These are phyloP conservation scores for Phytophthora ohioensis DNA, from an alignment of 352 stramenopile species.

Conservation along the genomic window DNA sequence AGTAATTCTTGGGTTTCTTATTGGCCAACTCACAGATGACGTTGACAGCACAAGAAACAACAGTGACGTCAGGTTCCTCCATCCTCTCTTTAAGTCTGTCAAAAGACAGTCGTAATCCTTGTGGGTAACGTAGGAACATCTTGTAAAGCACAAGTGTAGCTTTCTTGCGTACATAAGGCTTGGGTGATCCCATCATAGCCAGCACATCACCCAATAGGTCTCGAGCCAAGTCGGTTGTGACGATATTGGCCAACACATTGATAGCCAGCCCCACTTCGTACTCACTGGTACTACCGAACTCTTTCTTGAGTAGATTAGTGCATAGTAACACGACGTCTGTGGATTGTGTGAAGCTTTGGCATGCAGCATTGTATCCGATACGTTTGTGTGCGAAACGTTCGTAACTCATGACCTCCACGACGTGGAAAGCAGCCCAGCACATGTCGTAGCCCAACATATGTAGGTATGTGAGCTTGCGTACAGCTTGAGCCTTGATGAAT, in stretches of 20 bases:
- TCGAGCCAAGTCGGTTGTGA: slow-evolving; percentile 95
- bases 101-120: slow-evolving; percentile 98
- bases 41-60: slow-evolving; percentile 98
- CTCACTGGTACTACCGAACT: slow-evolving; percentile 91
- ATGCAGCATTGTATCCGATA: slow-evolving; percentile 96
- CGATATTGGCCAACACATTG: slow-evolving; percentile 99
- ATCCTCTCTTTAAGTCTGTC: slow-evolving; percentile 97
- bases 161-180: slow-evolving; percentile 99
- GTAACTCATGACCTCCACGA: slow-evolving; percentile 98
- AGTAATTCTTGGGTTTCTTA: slow-evolving; percentile 99
- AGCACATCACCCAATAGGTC: slow-evolving; percentile 94
- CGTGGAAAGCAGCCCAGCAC: slow-evolving; percentile 97
- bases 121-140: slow-evolving; percentile 98
- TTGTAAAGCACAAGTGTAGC: slow-evolving; percentile 98
- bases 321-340: slow-evolving; percentile 99
- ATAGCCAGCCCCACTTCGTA: slow-evolving; percentile 98
- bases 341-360: slow-evolving; percentile 96
- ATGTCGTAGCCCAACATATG: slow-evolving; percentile 99
- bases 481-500: slow-evolving; percentile 97
- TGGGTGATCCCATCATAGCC: slow-evolving; percentile 93
- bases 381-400: slow-evolving; percentile 97
- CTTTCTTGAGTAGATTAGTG: slow-evolving; percentile 99
- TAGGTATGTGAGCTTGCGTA: slow-evolving; percentile 97
- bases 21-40: slow-evolving; percentile 99
- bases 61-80: slow-evolving; percentile 95